Evolutionary conservation across 257 asterid genomes (phyloP).

Genomic region (Salvia miltiorrhiza): DNA sequence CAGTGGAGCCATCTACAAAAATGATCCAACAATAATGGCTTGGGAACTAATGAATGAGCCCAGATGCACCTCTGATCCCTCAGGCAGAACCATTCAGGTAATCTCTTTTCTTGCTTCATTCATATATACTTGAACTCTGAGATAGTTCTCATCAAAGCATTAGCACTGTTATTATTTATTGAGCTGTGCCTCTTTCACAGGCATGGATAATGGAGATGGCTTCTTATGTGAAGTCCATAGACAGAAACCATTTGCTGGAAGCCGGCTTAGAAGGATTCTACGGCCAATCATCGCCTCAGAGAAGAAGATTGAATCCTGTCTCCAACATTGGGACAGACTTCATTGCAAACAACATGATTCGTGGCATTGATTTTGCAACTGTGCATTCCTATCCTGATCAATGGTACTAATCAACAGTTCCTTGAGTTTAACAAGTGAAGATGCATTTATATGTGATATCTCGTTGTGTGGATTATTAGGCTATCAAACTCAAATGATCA

Average conservation of each 20-base stretch:
- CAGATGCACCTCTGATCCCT: conserved; percentile 82
- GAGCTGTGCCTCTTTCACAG: conserved; percentile 25
- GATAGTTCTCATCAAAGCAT: not conserved
- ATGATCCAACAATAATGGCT: conserved; percentile 97
- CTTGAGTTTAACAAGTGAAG: not conserved
- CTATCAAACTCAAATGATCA: conserved; percentile 47
- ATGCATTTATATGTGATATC: not conserved
- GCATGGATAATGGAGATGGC: conserved; percentile 92
- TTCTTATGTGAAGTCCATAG: conserved; percentile 68
- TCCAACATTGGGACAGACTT: conserved; percentile 73
- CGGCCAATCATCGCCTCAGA: conserved; percentile 59
- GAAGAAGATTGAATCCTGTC: conserved; percentile 49
- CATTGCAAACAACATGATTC: conserved; percentile 63
- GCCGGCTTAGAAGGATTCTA: conserved; percentile 93
- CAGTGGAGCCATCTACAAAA: conserved; percentile 62
- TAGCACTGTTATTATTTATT: not conserved
- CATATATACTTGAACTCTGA: too few relatives aligned
- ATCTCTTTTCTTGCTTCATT: not conserved
- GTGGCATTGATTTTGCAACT: conserved; percentile 78
- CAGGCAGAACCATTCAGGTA: conserved; percentile 86
- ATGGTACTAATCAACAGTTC: conserved; percentile 39
- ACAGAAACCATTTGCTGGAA: conserved; percentile 73
- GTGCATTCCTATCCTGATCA: conserved; percentile 89
- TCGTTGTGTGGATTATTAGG: conserved; percentile 31
- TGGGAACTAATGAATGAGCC: conserved; percentile 99